These are phyloP conservation scores for Cladosporium halotolerans DNA, from an alignment of 2,329 filamentous ascomycete genomes.

Conservation along the genomic window DNA sequence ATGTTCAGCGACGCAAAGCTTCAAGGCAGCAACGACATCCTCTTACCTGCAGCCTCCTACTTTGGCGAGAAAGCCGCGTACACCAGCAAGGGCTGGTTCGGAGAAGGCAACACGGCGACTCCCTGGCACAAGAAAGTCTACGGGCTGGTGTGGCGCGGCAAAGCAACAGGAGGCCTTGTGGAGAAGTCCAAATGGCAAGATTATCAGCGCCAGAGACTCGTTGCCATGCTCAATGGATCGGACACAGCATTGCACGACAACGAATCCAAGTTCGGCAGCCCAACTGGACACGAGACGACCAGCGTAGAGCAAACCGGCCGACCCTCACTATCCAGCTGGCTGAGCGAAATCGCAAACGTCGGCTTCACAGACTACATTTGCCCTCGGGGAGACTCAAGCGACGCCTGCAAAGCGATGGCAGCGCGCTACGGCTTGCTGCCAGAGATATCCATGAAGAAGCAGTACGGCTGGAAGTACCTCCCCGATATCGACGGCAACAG, in stretches of 20 bases:
- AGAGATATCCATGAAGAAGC: conserved; percentile 33
- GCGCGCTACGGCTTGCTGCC: conserved; percentile 26
- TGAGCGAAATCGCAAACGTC: neutral
- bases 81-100: conserved; percentile 16
- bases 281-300: neutral
- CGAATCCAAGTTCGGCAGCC: neutral
- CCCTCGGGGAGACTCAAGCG: neutral
- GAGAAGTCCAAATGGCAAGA: conserved; percentile 53
- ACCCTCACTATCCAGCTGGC: neutral
- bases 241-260: conserved; percentile 20
- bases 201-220: conserved; percentile 67
- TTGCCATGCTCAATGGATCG: conserved; percentile 63
- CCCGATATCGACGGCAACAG: conserved; percentile 67
- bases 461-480: conserved; percentile 56
- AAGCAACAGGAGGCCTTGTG: conserved; percentile 39
- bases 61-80: conserved; percentile 35
- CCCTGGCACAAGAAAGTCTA: conserved; percentile 35
- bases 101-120: conserved; percentile 27
- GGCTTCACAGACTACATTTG: conserved; percentile 1
- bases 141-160: conserved; percentile 39
- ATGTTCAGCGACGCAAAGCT: conserved; percentile 43
- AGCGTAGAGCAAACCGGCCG: neutral
- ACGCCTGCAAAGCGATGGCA: neutral
- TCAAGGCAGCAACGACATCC: conserved; percentile 42
- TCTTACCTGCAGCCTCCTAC: conserved; percentile 42